Percentiles rank a stretch among this genome's conserved stretches.
phyloP scores from a whole-genome alignment of 2,329 filamentous ascomycete species.

The Pseudogymnoascus sp. region DNA sequence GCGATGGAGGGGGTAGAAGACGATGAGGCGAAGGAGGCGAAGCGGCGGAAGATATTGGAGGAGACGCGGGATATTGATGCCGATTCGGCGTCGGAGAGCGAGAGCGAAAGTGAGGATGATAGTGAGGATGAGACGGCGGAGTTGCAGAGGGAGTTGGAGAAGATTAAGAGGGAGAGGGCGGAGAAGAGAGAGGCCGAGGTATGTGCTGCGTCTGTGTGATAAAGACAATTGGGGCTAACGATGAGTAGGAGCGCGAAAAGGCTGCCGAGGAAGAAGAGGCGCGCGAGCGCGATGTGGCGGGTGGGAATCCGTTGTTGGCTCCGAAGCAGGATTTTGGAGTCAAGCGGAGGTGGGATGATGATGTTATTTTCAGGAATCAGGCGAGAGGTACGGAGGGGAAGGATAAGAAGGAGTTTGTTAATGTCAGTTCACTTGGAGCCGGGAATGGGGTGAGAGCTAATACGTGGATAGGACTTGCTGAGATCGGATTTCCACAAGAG shows the following conservation, averaged over 20 bases:
- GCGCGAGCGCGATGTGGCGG: slow-evolving; percentile 78
- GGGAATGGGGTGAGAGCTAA: slow-evolving; percentile 13
- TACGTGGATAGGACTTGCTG: slow-evolving; percentile 58
- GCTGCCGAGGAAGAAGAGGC: slow-evolving; percentile 75
- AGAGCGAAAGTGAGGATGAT: slow-evolving; percentile 56
- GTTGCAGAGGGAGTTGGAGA: slow-evolving; percentile 84
- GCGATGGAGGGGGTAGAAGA: slow-evolving; percentile 30
- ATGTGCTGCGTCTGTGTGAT: too few relatives aligned
- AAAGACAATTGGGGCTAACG: slow-evolving; percentile 13
- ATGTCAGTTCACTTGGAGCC: slow-evolving; percentile 48
- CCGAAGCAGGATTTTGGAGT: slow-evolving; percentile 73
- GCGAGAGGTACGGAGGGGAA: slow-evolving; percentile 89
- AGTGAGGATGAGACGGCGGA: slow-evolving; percentile 81
- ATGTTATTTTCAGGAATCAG: slow-evolving; percentile 99
- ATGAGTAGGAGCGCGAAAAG: slow-evolving; percentile 64
- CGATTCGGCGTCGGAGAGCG: slow-evolving; percentile 57
- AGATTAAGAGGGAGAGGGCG: slow-evolving; percentile 80
- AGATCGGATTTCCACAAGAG: slow-evolving; percentile 96
- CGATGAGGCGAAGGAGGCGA: slow-evolving; percentile 68
- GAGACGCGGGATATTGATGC: slow-evolving; percentile 85
- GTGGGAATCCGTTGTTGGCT: slow-evolving; percentile 78
- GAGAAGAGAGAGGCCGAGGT: slow-evolving; percentile 68
- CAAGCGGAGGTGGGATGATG: slow-evolving; percentile 90
- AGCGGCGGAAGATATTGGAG: slow-evolving; percentile 77
- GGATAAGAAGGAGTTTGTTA: slow-evolving; percentile 92